Conservation (phyloP, 148 eudicot species). For the Heliamphora exappendiculata region DNA sequence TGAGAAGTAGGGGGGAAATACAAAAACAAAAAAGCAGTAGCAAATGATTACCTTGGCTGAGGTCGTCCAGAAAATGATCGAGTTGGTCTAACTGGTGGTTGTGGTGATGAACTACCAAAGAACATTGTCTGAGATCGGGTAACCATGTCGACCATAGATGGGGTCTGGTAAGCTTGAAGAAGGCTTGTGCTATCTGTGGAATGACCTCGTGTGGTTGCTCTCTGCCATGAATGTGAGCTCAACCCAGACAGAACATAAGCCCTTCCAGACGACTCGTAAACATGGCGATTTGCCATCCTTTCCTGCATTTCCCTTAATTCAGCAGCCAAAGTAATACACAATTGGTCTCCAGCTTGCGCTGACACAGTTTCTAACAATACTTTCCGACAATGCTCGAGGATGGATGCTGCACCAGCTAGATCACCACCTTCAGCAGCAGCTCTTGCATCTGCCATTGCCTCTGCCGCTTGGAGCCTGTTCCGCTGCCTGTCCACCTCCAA, state of each 20-base stretch:
- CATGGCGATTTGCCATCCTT: constrained; percentile 14
- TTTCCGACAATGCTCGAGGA: constrained; percentile 14
- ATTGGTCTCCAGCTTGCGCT: constrained; percentile 8
- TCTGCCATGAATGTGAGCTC: constrained; percentile 20
- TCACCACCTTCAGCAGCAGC: constrained; percentile 12
- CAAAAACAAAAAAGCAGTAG: background rate
- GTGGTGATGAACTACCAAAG: constrained; percentile 12
- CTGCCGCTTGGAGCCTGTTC: constrained; percentile 18
- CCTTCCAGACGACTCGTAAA: constrained; percentile 17
- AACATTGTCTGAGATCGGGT: constrained; percentile 12
- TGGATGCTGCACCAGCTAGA: constrained; percentile 9
- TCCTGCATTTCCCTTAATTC: constrained; percentile 20
- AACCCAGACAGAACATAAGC: constrained; percentile 20
- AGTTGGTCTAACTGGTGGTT: constrained; percentile 3
- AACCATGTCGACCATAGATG: constrained; percentile 17
- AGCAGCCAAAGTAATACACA: constrained; percentile 16
- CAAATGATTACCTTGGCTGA: constrained; percentile 14
- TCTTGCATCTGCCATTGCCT: constrained; percentile 23
- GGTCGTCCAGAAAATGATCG: constrained; percentile 9
- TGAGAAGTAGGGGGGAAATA: too few species aligned
- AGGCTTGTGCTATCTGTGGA: constrained; percentile 14
- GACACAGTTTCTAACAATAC: constrained; percentile 9
- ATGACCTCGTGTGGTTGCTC: constrained; percentile 20
- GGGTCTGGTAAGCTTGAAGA: constrained; percentile 18
- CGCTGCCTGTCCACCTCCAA: constrained; percentile 22